Evolutionary conservation across 768 basidiomycete species (phyloP), one percentile per base, ranked within the genome.

Genomic region (Tricholoma terreum): DNA sequence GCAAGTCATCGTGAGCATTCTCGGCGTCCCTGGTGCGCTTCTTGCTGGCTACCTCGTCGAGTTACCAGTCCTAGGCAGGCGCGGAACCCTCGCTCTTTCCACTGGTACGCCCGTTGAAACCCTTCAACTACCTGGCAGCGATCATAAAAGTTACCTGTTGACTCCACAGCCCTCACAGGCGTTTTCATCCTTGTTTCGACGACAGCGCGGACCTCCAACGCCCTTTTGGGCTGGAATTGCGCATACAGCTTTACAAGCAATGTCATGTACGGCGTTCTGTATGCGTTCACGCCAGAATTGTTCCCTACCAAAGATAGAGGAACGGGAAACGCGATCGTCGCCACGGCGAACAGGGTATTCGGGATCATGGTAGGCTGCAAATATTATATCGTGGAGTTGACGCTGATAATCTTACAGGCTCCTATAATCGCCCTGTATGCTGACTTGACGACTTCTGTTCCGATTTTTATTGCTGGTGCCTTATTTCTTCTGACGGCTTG

Each of bases 211-310:
- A 84, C 80, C 57, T 88, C 85, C 7, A 77, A 85, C 58, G 77
- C 81, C 24, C 77, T 91, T 40, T 76, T 92, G 22, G 89, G 84
- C 48, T 92, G 89, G 89, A 90, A 91, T 70, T 92, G 88, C 65
- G 87, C 81, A 8, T 89, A 87, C 60, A 77, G 74, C n/a, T 86
- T 87, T 65, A 78, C 71, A 60, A 84, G 81, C 53, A 85, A 85
- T 63, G 82, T 86, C 59, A 90, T 89, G 87, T 90, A 86, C 51
- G 86, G 89, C 6, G 87, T 90, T 2, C 63, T 90, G 42, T 89
- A 88, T 63, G 85, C 87, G 15, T 69, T 87, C 50, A 83, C 87
- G 0, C 82, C 87, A 0, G 87, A 90, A 68, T 74, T 87, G 4
- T 88, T 89, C 67, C 84, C 86, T 10, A 84, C 84, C 31, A 86